Evolutionary conservation across 257 asterid species (phyloP).

Genomic region (Primulina huaijiensis): DNA sequence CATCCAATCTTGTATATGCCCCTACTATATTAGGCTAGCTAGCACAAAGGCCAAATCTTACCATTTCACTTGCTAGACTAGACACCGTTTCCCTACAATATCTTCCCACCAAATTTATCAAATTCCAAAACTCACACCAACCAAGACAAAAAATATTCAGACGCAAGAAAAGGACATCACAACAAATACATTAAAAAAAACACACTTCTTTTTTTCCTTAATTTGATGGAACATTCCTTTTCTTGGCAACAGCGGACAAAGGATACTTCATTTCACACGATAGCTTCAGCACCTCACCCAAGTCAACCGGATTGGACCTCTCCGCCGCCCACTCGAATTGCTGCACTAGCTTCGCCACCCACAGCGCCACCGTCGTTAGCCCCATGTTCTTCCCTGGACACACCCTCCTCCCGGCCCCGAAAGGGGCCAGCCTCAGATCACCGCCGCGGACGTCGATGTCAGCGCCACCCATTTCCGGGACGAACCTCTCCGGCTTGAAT

Average conservation of each 20-base stretch:
- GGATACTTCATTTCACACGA: slow-evolving; percentile 62
- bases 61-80: slow-evolving; percentile 24
- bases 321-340: slow-evolving; percentile 40
- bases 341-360: slow-evolving; percentile 55
- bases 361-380: slow-evolving; percentile 41
- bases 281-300: slow-evolving; percentile 46
- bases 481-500: slow-evolving; percentile 49
- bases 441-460: slow-evolving; percentile 56
- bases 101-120: slow-evolving; percentile 23
- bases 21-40: neutral
- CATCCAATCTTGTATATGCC: neutral
- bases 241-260: slow-evolving; percentile 32
- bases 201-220: slow-evolving; percentile 1
- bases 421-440: slow-evolving; percentile 57
- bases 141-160: neutral
- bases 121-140: neutral
- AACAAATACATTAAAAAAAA: neutral
- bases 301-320: slow-evolving; percentile 30
- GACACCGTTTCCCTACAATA: slow-evolving; percentile 23
- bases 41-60: neutral
- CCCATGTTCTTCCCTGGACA: slow-evolving; percentile 65
- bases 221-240: slow-evolving; percentile 28
- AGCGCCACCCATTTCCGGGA: slow-evolving; percentile 32
- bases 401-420: slow-evolving; percentile 59
- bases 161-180: neutral